phyloP scores from a whole-genome alignment of 805 yeast genomes.

The Pichia pseudocactophila region DNA sequence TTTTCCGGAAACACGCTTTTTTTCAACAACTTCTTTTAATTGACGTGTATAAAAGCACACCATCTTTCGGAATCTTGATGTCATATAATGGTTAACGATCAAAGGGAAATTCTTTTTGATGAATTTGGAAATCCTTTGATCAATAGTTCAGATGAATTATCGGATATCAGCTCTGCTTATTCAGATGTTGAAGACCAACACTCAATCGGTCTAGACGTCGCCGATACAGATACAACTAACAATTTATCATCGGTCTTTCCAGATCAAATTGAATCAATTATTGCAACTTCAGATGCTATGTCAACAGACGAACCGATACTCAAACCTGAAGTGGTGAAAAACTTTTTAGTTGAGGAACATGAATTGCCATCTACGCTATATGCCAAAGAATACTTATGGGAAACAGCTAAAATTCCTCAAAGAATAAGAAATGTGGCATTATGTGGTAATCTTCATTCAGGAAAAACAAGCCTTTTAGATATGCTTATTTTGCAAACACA shows the following conservation, averaged over 20 bases:
- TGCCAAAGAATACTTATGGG: constrained; percentile 52
- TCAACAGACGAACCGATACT: constrained; percentile 55
- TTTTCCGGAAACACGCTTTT: no score
- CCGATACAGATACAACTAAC: constrained; percentile 38
- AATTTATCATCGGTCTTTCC: constrained; percentile 45
- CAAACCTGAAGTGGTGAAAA: constrained; percentile 36
- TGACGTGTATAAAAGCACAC: background rate
- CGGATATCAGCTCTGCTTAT: constrained; percentile 23
- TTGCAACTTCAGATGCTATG: constrained; percentile 39
- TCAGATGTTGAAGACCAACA: constrained; percentile 3
- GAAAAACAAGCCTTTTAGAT: constrained; percentile 78
- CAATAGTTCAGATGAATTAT: constrained; percentile 33
- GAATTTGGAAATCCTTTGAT: constrained; percentile 73
- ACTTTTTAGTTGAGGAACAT: constrained; percentile 40
- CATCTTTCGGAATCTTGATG: no score
- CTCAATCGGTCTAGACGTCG: constrained; percentile 23
- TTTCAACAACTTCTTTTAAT: background rate
- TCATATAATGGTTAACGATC: constrained; percentile 1
- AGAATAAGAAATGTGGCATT: constrained; percentile 67
- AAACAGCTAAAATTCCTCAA: constrained; percentile 42
- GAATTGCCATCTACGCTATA: constrained; percentile 52
- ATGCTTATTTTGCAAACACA: constrained; percentile 62
- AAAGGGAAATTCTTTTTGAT: constrained; percentile 63
- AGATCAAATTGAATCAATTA: constrained; percentile 54
- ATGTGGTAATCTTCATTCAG: constrained; percentile 76